Conservation (phyloP, 306 rosid species). For the Medicago lupulina region DNA sequence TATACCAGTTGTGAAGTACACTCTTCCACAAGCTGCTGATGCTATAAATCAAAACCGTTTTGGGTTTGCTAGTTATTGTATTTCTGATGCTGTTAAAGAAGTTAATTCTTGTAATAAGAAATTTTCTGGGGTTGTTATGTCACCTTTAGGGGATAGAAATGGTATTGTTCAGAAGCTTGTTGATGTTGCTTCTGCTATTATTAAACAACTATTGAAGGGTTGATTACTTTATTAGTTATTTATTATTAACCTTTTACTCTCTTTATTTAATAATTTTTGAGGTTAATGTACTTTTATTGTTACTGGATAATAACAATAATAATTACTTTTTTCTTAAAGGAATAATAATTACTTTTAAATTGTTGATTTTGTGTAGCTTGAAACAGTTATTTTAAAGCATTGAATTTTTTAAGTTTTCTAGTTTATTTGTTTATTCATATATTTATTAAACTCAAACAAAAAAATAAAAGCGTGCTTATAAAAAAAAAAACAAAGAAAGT, state of each 20-base stretch:
- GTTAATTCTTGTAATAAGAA: conserved; percentile 57
- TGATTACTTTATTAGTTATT: conserved; percentile 38
- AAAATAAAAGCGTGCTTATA: too few relatives aligned
- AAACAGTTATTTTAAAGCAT: too few relatives aligned
- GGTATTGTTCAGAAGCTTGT: conserved; percentile 55
- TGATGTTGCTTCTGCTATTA: conserved; percentile 56
- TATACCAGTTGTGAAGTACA: conserved; percentile 71
- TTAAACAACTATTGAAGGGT: conserved; percentile 46
- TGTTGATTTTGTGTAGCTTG: too few relatives aligned
- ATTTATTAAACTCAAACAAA: too few relatives aligned
- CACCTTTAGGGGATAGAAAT: conserved; percentile 57
- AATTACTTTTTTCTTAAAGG: too few relatives aligned
- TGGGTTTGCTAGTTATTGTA: conserved; percentile 67
- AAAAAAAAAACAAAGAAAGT: too few relatives aligned
- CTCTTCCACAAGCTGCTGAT: conserved; percentile 73
- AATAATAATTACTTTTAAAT: too few relatives aligned
- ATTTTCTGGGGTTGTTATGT: conserved; percentile 26
- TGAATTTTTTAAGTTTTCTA: too few relatives aligned
- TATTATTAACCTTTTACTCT: background rate
- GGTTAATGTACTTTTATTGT: too few relatives aligned
- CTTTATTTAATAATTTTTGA: too few relatives aligned
- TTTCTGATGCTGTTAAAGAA: conserved; percentile 63
- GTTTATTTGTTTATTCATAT: too few relatives aligned
- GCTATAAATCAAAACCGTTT: conserved; percentile 56
- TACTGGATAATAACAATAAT: too few relatives aligned